phyloP scores from a whole-genome alignment of 371 early-diverging fungal genomes.

The Circinella umbellata region DNA sequence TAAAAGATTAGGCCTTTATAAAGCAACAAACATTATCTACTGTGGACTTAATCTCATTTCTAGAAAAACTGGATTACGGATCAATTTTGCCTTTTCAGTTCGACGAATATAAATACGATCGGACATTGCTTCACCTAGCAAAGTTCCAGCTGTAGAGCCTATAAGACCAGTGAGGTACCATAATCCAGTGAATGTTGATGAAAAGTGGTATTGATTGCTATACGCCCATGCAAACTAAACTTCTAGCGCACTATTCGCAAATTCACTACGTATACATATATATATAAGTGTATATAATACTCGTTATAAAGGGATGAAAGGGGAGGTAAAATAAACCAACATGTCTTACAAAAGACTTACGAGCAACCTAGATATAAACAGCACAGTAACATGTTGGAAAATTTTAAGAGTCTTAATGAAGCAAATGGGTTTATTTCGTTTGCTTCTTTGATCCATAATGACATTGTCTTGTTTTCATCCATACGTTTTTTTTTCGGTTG shows the following conservation, averaged over 20 bases:
- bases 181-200: background rate
- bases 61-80: constrained; percentile 24
- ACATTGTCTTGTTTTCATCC: no score
- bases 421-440: background rate
- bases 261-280: no score
- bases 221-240: background rate
- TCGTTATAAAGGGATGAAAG: no score
- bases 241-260: no score
- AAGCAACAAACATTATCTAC: constrained; percentile 18
- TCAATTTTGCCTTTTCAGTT: constrained; percentile 4
- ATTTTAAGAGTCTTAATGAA: background rate
- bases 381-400: background rate
- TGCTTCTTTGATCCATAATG: no score
- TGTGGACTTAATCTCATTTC: constrained; percentile 44
- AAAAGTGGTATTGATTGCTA: background rate
- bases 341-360: background rate
- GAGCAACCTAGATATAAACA: background rate
- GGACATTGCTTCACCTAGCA: background rate
- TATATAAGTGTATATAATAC: no score
- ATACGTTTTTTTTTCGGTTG: no score
- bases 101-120: background rate
- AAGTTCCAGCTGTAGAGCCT: background rate
- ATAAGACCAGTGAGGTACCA: background rate
- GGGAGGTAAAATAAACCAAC: no score
- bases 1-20: constrained; percentile 19